phyloP scores from a whole-genome alignment of 2,329 filamentous ascomycete genomes.

The Alternaria infectoria region DNA sequence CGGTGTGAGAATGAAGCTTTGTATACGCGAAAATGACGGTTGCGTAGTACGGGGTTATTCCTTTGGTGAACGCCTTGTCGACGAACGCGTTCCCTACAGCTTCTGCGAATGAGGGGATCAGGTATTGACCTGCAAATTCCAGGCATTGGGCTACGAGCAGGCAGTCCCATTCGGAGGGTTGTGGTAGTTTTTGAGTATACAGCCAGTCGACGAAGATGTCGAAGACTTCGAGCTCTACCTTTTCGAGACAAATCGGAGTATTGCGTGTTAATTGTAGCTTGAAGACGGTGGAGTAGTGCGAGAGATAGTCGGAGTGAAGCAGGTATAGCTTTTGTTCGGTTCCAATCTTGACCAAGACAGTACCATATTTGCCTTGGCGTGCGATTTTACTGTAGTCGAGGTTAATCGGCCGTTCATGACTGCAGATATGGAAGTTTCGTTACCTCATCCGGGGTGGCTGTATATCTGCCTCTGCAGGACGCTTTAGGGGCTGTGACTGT shows the following conservation, averaged over 20 bases:
- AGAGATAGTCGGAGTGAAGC: neutral
- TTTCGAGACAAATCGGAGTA: neutral
- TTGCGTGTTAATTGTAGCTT: neutral
- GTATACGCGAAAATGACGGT: neutral
- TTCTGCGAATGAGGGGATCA: neutral
- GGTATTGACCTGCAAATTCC: neutral
- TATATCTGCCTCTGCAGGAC: neutral
- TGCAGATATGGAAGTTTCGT: neutral
- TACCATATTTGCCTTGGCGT: neutral
- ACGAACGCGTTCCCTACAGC: neutral
- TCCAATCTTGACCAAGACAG: neutral
- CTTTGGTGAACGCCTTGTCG: neutral
- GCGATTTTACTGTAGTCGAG: neutral
- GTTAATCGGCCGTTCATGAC: neutral
- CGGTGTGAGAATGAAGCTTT: neutral
- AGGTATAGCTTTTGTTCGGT: neutral
- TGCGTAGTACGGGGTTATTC: neutral
- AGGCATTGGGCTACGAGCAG: neutral
- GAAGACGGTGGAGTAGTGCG: neutral
- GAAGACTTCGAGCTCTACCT: neutral
- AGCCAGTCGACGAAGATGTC: neutral
- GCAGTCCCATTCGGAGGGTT: neutral
- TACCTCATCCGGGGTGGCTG: neutral
- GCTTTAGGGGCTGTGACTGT: neutral
- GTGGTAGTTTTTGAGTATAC: neutral